phyloP scores from a whole-genome alignment of 257 asterid species.

The Gentiana dahurica region DNA sequence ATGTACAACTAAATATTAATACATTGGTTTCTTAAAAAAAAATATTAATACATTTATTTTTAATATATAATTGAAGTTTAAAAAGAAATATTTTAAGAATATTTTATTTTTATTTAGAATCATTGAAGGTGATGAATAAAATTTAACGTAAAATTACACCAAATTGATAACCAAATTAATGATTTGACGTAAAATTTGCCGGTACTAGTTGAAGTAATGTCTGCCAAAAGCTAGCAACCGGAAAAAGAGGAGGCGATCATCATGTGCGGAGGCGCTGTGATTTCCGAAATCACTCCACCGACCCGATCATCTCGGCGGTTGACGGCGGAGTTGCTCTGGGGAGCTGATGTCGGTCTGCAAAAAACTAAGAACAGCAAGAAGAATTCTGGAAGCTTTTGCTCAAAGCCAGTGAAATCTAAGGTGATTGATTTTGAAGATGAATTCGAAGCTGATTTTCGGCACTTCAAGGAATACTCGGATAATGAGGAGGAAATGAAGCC shows the following conservation, averaged over 20 bases:
- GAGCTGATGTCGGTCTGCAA: slow-evolving; percentile 29
- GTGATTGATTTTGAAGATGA: slow-evolving; percentile 45
- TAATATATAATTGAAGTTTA: no score
- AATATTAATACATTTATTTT: no score
- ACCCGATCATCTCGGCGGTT: slow-evolving; percentile 56
- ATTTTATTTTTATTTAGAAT: no score
- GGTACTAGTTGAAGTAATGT: no score
- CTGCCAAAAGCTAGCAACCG: neutral
- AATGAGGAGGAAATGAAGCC: slow-evolving; percentile 42
- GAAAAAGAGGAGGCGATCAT: slow-evolving; percentile 1
- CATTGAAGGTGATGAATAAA: no score
- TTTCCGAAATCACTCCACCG: slow-evolving; percentile 48
- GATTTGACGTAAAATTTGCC: no score
- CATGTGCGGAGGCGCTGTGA: slow-evolving; percentile 95
- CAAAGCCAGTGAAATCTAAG: slow-evolving; percentile 41
- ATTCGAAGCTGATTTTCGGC: slow-evolving; percentile 85
- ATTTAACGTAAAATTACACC: no score
- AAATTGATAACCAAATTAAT: no score
- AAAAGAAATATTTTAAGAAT: no score
- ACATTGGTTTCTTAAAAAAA: no score
- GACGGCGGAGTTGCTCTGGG: slow-evolving; percentile 85
- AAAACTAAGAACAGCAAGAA: slow-evolving; percentile 16
- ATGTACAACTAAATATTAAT: no score
- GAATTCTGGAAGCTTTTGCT: slow-evolving; percentile 23
- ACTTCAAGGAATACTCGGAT: slow-evolving; percentile 51